Conservation (phyloP, 2,329 filamentous ascomycete species). For the Aureobasidium sp. region DNA sequence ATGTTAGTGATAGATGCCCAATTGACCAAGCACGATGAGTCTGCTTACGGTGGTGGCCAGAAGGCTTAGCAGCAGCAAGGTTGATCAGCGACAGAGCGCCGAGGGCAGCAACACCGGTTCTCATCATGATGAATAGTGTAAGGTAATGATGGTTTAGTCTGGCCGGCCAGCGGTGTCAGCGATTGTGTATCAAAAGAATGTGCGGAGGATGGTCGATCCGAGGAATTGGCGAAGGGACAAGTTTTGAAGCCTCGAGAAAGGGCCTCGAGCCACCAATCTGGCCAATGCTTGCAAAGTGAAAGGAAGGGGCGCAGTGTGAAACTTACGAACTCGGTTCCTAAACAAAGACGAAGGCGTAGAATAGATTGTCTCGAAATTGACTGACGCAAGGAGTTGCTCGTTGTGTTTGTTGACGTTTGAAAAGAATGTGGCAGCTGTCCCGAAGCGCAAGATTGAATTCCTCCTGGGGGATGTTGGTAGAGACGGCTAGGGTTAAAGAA, state of each 20-base stretch:
- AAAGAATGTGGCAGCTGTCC: slow-evolving; percentile 17
- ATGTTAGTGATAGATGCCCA: not conserved
- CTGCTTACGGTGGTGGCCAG: slow-evolving; percentile 24
- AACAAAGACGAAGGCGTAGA: slow-evolving; percentile 15
- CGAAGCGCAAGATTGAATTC: slow-evolving; percentile 12
- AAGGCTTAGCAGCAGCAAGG: slow-evolving; percentile 36
- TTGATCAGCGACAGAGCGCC: slow-evolving; percentile 21
- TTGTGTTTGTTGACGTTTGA: slow-evolving; percentile 13
- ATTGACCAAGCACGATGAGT: slow-evolving; percentile 15
- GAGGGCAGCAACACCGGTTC: slow-evolving; percentile 15
- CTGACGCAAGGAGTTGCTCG: slow-evolving; percentile 8
- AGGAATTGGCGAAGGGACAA: not conserved
- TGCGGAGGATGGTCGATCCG: slow-evolving; percentile 6
- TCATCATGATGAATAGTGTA: slow-evolving; percentile 15
- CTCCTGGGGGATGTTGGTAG: slow-evolving; percentile 10
- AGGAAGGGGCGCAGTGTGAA: not conserved
- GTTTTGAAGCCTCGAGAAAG: slow-evolving; percentile 13
- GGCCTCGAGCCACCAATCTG: not conserved
- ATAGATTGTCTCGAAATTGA: slow-evolving; percentile 15
- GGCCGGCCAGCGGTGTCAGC: slow-evolving; percentile 17
- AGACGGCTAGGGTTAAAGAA: slow-evolving; percentile 11
- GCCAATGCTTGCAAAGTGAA: not conserved
- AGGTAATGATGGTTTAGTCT: slow-evolving; percentile 9
- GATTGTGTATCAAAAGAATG: slow-evolving; percentile 10
- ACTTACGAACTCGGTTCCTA: slow-evolving; percentile 12